Percentiles rank a stretch among this genome's conserved stretches.
Conservation (phyloP, 2,329 filamentous ascomycete species). For the Cercospora sp. region DNA sequence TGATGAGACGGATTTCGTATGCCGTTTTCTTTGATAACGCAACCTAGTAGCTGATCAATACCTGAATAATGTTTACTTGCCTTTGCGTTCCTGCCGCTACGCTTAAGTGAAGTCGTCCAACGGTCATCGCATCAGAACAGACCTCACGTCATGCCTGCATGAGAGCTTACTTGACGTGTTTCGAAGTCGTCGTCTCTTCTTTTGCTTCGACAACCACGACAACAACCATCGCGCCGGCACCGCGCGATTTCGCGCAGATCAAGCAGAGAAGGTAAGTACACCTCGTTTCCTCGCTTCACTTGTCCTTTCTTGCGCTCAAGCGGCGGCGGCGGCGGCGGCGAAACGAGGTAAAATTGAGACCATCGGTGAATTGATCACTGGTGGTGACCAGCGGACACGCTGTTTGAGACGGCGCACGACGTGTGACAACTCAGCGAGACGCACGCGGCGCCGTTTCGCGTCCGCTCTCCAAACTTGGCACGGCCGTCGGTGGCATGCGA, state of each 20-base stretch:
- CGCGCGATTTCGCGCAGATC: not conserved
- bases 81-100: not conserved
- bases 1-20: conserved; percentile 1
- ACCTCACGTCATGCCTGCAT: not conserved
- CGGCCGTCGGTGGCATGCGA: not conserved
- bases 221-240: conserved; percentile 1
- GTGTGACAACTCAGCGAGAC: not conserved
- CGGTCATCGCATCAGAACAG: not conserved
- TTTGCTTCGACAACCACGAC: not conserved
- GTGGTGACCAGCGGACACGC: conserved; percentile 7
- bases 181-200: not conserved
- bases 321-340: not conserved
- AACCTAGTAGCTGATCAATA: not conserved
- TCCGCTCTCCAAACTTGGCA: not conserved
- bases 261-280: not conserved
- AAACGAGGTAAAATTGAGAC: not conserved
- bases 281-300: not conserved
- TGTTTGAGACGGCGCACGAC: not conserved
- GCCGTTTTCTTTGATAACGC: not conserved
- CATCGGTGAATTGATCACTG: conserved; percentile 4
- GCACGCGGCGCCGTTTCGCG: not conserved
- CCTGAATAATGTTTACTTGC: not conserved
- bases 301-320: not conserved
- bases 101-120: not conserved
- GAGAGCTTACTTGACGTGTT: not conserved